Evolutionary conservation across 805 yeast genomes (phyloP), one percentile per base, ranked within the genome.

Genomic region (Wickerhamiella nectarea): DNA sequence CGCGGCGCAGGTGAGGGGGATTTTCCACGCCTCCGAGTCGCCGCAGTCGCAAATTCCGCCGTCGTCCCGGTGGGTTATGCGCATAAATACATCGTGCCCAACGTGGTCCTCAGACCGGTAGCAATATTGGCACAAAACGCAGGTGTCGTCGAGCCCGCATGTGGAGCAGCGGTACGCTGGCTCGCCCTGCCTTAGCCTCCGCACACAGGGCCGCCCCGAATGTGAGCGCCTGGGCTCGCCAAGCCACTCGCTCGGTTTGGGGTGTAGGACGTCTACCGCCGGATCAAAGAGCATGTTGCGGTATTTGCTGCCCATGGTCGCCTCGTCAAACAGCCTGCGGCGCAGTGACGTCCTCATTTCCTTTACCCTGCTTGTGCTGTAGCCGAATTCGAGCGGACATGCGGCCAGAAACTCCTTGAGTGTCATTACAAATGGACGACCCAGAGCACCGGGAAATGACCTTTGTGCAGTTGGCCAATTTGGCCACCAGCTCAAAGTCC

Each of bases 1-100:
- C 38, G 68, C 56, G 15, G 66, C 65, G 57, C 94, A 84, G 11
- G 63, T 54, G 35, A 75, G 63, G 1, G 67, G 60, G 12, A 59
- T 59, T 4, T 66, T 70, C 86, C 93, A 85, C 0, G 93, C 93
- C 55, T 82, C 94, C 0, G 76, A 74, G 54, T 85, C 94, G 3
- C 95, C 94, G 59, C 95, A 84, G 55, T 84, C 95, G 58, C 93
- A 81, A 15, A 79, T 80, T 0, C 91, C 91, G 31, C 87, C 83
- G 46, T 74, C 74, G 47, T 69, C 80, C 18, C 61, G 53, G 42
- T 82, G 66, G 35, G 73, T 74, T 6, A 81, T 74, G 33, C 74
- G 67, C 14, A 76, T 71, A 45, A 77, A 73, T 7, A 81, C 77
- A 38, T 75, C 72, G 58, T 87, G 97, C 36, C 76, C 89, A 28